phyloP scores from a whole-genome alignment of 163 green algal species.

The Chloroidium sp. region DNA sequence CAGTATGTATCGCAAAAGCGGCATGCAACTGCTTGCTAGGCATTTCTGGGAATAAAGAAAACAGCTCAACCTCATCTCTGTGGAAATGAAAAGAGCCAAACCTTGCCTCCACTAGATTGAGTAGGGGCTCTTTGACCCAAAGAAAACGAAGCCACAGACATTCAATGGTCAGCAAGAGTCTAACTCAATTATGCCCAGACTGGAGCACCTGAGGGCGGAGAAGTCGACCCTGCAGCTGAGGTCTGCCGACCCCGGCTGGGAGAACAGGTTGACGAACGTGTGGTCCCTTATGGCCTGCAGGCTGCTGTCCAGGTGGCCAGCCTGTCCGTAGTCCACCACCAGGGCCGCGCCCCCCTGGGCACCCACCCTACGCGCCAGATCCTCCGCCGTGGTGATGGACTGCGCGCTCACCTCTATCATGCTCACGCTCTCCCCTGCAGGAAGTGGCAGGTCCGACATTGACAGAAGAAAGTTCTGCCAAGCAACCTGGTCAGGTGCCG shows the following conservation, averaged over 20 bases:
- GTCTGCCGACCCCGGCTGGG: conserved; percentile 72
- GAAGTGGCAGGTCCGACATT: neutral
- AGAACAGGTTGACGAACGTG: conserved; percentile 63
- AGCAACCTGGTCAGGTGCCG: too few species aligned
- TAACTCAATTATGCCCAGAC: neutral
- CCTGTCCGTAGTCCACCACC: conserved; percentile 90
- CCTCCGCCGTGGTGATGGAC: conserved; percentile 54
- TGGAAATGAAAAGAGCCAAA: neutral
- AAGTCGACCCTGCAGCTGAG: conserved; percentile 93
- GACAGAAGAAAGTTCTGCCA: too few species aligned
- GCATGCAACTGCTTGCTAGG: neutral
- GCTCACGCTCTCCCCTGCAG: conserved; percentile 10
- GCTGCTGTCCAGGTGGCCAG: conserved; percentile 58
- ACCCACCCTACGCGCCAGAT: conserved; percentile 60
- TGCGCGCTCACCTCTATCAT: conserved; percentile 55
- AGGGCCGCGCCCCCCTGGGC: conserved; percentile 74
- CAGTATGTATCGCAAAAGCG: neutral
- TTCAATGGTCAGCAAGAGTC: too few species aligned
- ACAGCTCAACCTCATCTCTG: neutral
- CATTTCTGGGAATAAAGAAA: neutral
- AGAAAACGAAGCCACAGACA: too few species aligned
- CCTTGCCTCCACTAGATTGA: neutral
- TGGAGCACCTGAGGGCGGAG: conserved; percentile 38
- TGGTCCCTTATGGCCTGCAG: conserved; percentile 81
- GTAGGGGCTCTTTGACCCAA: neutral